These are phyloP conservation scores for Stylosanthes scabra DNA, from an alignment of 331 rosid genomes.

Conservation along the genomic window DNA sequence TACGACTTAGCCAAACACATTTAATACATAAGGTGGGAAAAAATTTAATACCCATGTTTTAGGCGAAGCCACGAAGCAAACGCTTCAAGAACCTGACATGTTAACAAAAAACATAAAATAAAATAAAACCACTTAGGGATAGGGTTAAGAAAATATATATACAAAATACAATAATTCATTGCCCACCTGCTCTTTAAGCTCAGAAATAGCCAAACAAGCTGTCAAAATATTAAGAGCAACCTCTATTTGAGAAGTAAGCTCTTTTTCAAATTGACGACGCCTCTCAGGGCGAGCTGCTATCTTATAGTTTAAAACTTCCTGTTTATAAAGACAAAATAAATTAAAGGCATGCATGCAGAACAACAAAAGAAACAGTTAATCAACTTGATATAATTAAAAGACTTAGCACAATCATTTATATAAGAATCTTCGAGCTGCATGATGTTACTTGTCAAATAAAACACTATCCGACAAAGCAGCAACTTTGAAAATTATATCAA, in stretches of 20 bases:
- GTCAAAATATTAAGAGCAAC: constrained; percentile 88
- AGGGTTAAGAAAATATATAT: no score
- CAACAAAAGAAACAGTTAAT: constrained; percentile 33
- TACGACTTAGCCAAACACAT: constrained; percentile 25
- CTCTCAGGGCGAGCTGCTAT: constrained; percentile 99
- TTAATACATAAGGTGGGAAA: constrained; percentile 4
- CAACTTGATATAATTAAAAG: constrained; percentile 34
- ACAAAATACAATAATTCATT: constrained; percentile 25
- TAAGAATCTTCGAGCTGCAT: constrained; percentile 19
- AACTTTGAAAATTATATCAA: constrained; percentile 18
- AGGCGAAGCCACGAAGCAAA: constrained; percentile 99
- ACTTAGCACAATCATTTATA: constrained; percentile 23
- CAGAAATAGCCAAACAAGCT: constrained; percentile 86
- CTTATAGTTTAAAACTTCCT: constrained; percentile 95
- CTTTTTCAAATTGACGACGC: constrained; percentile 97
- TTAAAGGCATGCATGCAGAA: constrained; percentile 15
- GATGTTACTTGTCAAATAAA: background rate
- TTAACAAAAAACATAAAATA: constrained; percentile 34
- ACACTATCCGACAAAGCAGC: constrained; percentile 30
- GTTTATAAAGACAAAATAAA: constrained; percentile 32
- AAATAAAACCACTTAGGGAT: no score
- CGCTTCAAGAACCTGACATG: constrained; percentile 96
- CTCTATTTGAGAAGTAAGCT: constrained; percentile 94
- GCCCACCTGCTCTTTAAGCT: constrained; percentile 96
- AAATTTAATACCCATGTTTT: constrained; percentile 85